These are phyloP conservation scores for Globisporangium emineosum DNA, from an alignment of 352 stramenopile genomes.

Conservation along the genomic window DNA sequence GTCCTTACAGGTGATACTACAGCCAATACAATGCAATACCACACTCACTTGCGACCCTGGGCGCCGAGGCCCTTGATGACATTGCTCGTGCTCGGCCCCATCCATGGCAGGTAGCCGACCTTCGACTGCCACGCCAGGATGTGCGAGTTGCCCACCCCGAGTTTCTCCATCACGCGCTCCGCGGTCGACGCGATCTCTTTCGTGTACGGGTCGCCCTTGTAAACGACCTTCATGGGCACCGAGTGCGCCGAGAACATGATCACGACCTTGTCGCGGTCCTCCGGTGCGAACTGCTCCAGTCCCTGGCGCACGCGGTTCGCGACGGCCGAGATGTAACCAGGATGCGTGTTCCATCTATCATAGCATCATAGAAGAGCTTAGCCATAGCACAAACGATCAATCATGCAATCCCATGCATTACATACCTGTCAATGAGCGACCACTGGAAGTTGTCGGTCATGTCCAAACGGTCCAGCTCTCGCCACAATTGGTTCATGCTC, in stretches of 20 bases:
- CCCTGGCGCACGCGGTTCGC: slow-evolving; percentile 90
- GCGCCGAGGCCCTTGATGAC: slow-evolving; percentile 91
- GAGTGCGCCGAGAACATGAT: slow-evolving; percentile 91
- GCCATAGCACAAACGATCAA: neutral
- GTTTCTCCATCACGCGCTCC: slow-evolving; percentile 70
- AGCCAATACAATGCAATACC: too few species aligned
- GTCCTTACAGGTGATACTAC: too few species aligned
- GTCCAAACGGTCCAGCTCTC: slow-evolving; percentile 79
- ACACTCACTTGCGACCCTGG: slow-evolving; percentile 90
- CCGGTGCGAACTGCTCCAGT: slow-evolving; percentile 88
- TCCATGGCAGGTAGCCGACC: slow-evolving; percentile 98
- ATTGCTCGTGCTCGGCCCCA: slow-evolving; percentile 96
- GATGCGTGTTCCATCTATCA: slow-evolving; percentile 92
- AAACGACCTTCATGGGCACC: slow-evolving; percentile 87
- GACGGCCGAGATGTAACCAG: slow-evolving; percentile 95
- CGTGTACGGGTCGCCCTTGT: slow-evolving; percentile 87
- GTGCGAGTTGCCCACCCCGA: slow-evolving; percentile 71
- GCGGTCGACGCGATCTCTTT: slow-evolving; percentile 79
- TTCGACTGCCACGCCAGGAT: slow-evolving; percentile 96
- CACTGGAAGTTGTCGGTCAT: slow-evolving; percentile 85
- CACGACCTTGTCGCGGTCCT: slow-evolving; percentile 86
- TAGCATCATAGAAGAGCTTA: neutral
- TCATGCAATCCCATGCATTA: neutral
- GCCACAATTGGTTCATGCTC: slow-evolving; percentile 91
- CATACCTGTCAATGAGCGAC: slow-evolving; percentile 70